Evolutionary conservation across 352 stramenopile species (phyloP).

Genomic region (Phytophthora palmivora): DNA sequence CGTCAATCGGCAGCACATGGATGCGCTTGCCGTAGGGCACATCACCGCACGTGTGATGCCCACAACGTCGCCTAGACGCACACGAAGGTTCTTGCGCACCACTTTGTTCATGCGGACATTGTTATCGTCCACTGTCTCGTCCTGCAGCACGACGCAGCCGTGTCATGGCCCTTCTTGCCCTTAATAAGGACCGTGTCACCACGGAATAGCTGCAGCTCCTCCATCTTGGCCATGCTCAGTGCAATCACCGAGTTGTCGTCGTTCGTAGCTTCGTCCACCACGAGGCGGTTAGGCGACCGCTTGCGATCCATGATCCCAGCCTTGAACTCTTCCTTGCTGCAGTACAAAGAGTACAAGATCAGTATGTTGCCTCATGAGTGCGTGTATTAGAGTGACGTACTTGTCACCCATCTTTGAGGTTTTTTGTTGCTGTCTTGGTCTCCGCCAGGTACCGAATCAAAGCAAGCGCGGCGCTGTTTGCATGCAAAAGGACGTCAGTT

Average conservation of each 20-base stretch:
- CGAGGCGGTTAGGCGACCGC: constrained; percentile 97
- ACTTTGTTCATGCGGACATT: constrained; percentile 99
- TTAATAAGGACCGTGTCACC: constrained; percentile 99
- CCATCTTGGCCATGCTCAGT: constrained; percentile 96
- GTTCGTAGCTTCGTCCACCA: constrained; percentile 97
- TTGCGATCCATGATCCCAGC: constrained; percentile 93
- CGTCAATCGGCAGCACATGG: constrained; percentile 98
- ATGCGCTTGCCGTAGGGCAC: constrained; percentile 99
- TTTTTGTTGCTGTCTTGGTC: constrained; percentile 21
- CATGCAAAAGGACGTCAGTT: constrained; percentile 5
- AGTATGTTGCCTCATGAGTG: neutral
- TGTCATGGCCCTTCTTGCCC: constrained; percentile 99
- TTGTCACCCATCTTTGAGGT: constrained; percentile 38
- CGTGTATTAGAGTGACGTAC: constrained; percentile 16
- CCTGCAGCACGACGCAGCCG: constrained; percentile 97
- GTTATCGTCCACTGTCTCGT: constrained; percentile 97
- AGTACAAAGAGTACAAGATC: neutral
- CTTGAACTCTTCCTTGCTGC: constrained; percentile 85
- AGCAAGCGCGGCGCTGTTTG: too few relatives aligned
- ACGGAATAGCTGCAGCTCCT: constrained; percentile 98
- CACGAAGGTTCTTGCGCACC: constrained; percentile 98
- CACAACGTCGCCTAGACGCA: constrained; percentile 98
- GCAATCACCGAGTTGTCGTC: constrained; percentile 99
- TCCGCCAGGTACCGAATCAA: constrained; percentile 23
- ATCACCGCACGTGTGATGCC: constrained; percentile 97